phyloP scores from a whole-genome alignment of 192 early-diverging fungal species.

The Rhizophagus clarus region DNA sequence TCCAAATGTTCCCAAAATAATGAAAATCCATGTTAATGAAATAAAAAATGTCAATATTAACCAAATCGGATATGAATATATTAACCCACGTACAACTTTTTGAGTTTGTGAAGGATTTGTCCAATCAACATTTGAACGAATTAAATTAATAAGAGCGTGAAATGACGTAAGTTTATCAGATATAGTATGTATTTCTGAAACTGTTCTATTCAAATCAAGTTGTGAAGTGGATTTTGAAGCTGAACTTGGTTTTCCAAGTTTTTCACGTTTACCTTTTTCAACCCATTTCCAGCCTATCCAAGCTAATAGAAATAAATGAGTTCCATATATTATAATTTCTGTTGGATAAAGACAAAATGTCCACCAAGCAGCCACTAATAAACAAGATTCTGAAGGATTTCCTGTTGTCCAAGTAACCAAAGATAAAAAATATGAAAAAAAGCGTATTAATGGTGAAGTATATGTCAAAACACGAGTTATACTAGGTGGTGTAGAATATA shows the following conservation, averaged over 20 bases:
- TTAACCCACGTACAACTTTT: conserved; percentile 21
- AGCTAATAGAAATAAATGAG: conserved; percentile 36
- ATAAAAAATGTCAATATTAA: conserved; percentile 42
- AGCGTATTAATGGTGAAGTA: conserved; percentile 41
- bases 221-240: conserved; percentile 25
- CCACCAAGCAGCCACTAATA: conserved; percentile 51
- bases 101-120: conserved; percentile 38
- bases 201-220: conserved; percentile 40
- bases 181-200: conserved; percentile 47
- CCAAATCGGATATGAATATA: conserved; percentile 43
- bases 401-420: conserved; percentile 47
- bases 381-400: conserved; percentile 45
- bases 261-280: conserved; percentile 36
- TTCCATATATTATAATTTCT: conserved; percentile 40
- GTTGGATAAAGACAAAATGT: conserved; percentile 44
- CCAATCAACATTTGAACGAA: conserved; percentile 42
- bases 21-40: conserved; percentile 40
- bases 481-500: conserved; percentile 45
- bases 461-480: conserved; percentile 47
- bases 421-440: conserved; percentile 40
- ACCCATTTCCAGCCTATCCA: conserved; percentile 43
- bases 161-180: conserved; percentile 42
- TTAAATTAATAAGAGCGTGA: conserved; percentile 35
- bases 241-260: conserved; percentile 28
- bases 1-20: conserved; percentile 36